Percentiles rank a stretch among this genome's conserved stretches.
phyloP scores from a whole-genome alignment of 2,329 filamentous ascomycete genomes.

The Hymenotorrendiella dingleyae region DNA sequence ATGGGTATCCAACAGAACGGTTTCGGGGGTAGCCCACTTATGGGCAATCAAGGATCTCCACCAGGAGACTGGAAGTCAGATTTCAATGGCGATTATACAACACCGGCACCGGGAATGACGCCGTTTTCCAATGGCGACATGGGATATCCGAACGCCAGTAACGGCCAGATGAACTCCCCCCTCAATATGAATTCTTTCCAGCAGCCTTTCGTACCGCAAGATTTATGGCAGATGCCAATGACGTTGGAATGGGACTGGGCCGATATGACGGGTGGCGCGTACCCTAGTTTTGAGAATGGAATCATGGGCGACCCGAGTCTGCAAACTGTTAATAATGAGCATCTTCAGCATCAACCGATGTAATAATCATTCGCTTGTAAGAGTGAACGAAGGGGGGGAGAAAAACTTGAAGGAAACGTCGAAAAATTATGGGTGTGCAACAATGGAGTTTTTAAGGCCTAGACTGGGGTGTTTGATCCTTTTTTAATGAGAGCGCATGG shows the following conservation, averaged over 20 bases:
- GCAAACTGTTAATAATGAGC: slow-evolving; percentile 20
- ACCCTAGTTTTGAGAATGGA: slow-evolving; percentile 59
- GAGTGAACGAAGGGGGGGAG: background rate
- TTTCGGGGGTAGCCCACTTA: slow-evolving; percentile 22
- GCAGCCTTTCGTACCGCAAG: slow-evolving; percentile 84
- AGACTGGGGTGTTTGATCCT: background rate
- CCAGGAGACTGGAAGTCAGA: slow-evolving; percentile 20
- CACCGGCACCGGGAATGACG: slow-evolving; percentile 20
- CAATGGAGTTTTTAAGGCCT: background rate
- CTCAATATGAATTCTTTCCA: slow-evolving; percentile 51
- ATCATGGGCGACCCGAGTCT: slow-evolving; percentile 24
- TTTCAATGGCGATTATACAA: slow-evolving; percentile 22
- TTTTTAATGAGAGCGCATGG: background rate
- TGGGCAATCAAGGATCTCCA: slow-evolving; percentile 17
- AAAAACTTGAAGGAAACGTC: background rate
- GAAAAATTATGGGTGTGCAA: no score
- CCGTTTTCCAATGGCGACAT: slow-evolving; percentile 25
- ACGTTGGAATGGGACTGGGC: slow-evolving; percentile 76
- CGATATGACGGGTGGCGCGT: slow-evolving; percentile 60
- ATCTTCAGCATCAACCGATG: slow-evolving; percentile 23
- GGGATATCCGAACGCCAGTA: slow-evolving; percentile 21
- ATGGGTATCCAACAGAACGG: slow-evolving; percentile 26
- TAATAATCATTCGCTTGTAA: background rate
- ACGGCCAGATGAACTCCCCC: slow-evolving; percentile 25
- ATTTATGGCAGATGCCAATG: slow-evolving; percentile 94